These are phyloP conservation scores for Nemania sp. DNA, from an alignment of 2,329 filamentous ascomycete species.

Conservation along the genomic window DNA sequence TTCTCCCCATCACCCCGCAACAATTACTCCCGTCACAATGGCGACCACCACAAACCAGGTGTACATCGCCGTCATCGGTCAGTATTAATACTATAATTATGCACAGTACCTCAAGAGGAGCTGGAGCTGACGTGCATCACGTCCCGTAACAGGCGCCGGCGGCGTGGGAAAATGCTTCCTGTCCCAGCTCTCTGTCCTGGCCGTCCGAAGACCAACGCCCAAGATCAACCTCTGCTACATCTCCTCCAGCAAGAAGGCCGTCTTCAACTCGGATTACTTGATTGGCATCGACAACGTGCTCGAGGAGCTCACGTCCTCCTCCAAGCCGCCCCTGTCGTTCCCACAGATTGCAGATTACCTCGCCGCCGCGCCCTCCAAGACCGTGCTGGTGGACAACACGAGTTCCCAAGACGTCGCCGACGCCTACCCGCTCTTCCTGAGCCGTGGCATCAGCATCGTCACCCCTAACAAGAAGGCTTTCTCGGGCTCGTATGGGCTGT, in stretches of 20 bases:
- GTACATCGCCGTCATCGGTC: slow-evolving; percentile 56
- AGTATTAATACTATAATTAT: slow-evolving; percentile 5
- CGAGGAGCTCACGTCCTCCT: slow-evolving; percentile 66
- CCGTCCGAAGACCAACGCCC: slow-evolving; percentile 67
- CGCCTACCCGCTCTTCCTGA: slow-evolving; percentile 79
- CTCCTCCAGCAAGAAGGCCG: slow-evolving; percentile 80
- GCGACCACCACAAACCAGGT: slow-evolving; percentile 50
- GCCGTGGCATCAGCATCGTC: slow-evolving; percentile 83
- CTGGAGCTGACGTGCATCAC: slow-evolving; percentile 19
- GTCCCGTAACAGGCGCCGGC: slow-evolving; percentile 71
- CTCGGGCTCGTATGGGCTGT: slow-evolving; percentile 77
- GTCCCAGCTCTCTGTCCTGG: slow-evolving; percentile 73
- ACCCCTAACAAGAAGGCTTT: slow-evolving; percentile 99
- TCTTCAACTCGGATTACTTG: slow-evolving; percentile 75
- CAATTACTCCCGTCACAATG: slow-evolving; percentile 16
- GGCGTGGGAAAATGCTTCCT: slow-evolving; percentile 94
- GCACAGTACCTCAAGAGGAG: background rate
- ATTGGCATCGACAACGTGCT: slow-evolving; percentile 64
- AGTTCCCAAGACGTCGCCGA: slow-evolving; percentile 85
- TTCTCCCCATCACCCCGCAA: slow-evolving; percentile 41
- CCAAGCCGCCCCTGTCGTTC: slow-evolving; percentile 67
- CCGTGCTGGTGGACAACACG: slow-evolving; percentile 93
- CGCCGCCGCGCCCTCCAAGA: slow-evolving; percentile 73
- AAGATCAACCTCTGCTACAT: slow-evolving; percentile 82
- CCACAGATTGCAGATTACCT: slow-evolving; percentile 79